Base-by-base conservation (phyloP, 148 eudicot species). In the Vaccinium darrowii region DNA sequence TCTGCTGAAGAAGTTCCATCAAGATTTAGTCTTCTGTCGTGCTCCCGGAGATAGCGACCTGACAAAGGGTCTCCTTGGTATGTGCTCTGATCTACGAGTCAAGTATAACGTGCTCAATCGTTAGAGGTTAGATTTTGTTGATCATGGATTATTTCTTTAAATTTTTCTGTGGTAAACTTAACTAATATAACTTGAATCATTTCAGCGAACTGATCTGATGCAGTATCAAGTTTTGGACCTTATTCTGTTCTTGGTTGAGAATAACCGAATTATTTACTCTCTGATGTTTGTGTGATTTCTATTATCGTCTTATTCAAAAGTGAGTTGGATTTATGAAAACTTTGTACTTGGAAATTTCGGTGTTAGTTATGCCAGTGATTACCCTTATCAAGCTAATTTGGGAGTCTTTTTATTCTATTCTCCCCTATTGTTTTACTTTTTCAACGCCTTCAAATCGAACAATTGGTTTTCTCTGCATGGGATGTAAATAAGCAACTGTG, bases 1-100 rank as follows among this genome's bases (percentile, higher is more conserved):
- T 87, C 89, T 96, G 90, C 87, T 96, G 92, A 89, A 87, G 84
- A 94, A 92, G 85, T 93, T 96, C 86, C 87, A 90, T 85, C 95
- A 96, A 89, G 99, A 96, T 91, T 90, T 96, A 52, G 94, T 94
- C n/a, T 96, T 96, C 81, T 92, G 92, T 81, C 99, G 98, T 83
- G 94, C 95, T 81, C 99, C 98, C 27, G 82, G 88, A 23, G 98
- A 96, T 89, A 72, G 85, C 87, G 97, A 88, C 63, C 82, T 94
- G 81, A 96, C 97, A 47, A 84, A 57, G 1, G 92, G 89, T 83
- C 90, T 96, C 76, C 91, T 92, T 87, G 97, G 99, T 96, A 91
- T 83, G 92, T 78, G 23, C 33, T 27, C 49, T 21, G 69, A 74
- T 39, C 33, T n/a, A 4, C 9, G 1, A n/a, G 23, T 36, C 51